These are phyloP conservation scores for Cyphellophora europaea DNA, from an alignment of 2,329 filamentous ascomycete genomes.

Conservation along the genomic window DNA sequence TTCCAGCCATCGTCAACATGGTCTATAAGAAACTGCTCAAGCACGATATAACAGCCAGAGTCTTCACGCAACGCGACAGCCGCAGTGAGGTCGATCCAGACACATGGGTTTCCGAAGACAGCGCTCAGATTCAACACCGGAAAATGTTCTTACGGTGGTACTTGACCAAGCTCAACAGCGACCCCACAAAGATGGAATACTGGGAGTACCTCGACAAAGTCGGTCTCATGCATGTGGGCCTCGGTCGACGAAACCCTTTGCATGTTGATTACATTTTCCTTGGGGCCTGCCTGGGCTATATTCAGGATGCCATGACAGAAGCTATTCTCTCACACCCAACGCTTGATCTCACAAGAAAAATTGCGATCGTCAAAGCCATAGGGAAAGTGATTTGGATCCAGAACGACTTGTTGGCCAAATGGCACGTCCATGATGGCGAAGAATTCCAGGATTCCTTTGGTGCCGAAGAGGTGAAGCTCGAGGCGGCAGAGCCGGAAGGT, in stretches of 20 bases:
- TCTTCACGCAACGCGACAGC: conserved; percentile 54
- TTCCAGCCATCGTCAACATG: conserved; percentile 74
- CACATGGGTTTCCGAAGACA: conserved; percentile 54
- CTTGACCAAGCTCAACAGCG: conserved; percentile 62
- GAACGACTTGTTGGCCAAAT: conserved; percentile 77
- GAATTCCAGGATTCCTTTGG: conserved; percentile 43
- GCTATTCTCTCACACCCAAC: conserved; percentile 64
- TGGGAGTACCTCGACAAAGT: conserved; percentile 82
- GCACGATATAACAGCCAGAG: conserved; percentile 73
- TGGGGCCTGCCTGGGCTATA: conserved; percentile 60
- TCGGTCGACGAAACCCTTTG: conserved; percentile 60
- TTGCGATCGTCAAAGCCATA: conserved; percentile 64
- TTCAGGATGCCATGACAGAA: conserved; percentile 69
- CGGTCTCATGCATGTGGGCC: conserved; percentile 75
- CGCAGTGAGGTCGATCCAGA: conserved; percentile 61
- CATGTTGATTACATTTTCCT: conserved; percentile 77
- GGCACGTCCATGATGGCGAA: conserved; percentile 62
- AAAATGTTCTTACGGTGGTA: conserved; percentile 74
- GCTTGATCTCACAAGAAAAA: conserved; percentile 58
- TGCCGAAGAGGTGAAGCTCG: conserved; percentile 21
- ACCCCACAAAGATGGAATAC: conserved; percentile 65
- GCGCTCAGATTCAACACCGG: conserved; percentile 64
- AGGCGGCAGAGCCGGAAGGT: conserved; percentile 51
- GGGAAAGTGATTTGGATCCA: conserved; percentile 82
- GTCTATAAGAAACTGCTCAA: conserved; percentile 73